Percentiles rank a stretch among this genome's conserved stretches.
These are phyloP conservation scores for Sophora flavescens DNA, from an alignment of 306 rosid species.

Conservation along the genomic window DNA sequence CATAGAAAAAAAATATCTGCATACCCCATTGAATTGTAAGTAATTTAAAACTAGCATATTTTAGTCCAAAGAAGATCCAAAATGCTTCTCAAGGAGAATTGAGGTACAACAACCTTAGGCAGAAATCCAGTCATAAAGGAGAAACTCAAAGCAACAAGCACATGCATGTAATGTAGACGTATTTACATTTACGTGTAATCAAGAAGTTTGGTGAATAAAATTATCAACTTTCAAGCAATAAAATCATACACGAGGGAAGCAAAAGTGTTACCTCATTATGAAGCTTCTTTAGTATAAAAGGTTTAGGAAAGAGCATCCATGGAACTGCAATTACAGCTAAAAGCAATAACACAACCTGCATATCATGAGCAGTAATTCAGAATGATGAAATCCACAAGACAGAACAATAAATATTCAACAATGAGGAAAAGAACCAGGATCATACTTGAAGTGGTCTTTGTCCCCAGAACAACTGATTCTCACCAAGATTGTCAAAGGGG, in stretches of 20 bases:
- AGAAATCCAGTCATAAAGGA: not conserved
- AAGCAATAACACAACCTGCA: constrained; percentile 81
- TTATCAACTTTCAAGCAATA: constrained; percentile 12
- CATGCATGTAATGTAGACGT: not conserved
- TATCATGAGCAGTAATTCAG: constrained; percentile 43
- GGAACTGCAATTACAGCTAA: constrained; percentile 89
- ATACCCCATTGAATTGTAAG: not conserved
- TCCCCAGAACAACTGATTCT: constrained; percentile 91
- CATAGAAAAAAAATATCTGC: constrained; percentile 2
- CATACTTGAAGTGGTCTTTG: constrained; percentile 87
- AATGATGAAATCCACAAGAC: constrained; percentile 6
- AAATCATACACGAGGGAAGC: constrained; percentile 34
- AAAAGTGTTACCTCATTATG: constrained; percentile 69
- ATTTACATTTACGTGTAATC: constrained; percentile 10
- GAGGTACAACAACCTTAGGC: not conserved
- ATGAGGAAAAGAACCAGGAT: constrained; percentile 43
- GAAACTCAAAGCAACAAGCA: constrained; percentile 24
- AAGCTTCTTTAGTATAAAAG: constrained; percentile 82
- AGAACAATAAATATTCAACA: constrained; percentile 11
- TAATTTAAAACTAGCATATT: constrained; percentile 5
- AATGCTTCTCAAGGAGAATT: not conserved
- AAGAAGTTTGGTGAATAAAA: constrained; percentile 7
- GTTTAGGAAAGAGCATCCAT: constrained; percentile 97
- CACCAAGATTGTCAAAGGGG: constrained; percentile 85
- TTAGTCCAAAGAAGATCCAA: constrained; percentile 23